Conservation (phyloP, 1,284 basidiomycete genomes). For the Trametes sp. region DNA sequence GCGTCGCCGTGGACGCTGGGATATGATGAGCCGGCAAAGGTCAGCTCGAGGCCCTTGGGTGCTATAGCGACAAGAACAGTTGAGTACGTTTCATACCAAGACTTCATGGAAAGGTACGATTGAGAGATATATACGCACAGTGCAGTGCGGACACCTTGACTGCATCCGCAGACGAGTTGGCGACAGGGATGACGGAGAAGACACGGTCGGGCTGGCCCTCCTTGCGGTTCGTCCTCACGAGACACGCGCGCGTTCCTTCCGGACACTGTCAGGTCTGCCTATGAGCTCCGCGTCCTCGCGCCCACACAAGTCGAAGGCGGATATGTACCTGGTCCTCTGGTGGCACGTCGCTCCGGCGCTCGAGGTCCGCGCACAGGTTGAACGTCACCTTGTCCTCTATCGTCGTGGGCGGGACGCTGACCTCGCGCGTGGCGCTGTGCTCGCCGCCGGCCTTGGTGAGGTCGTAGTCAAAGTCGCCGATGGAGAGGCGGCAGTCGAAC, state of each 20-base stretch:
- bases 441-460: conserved; percentile 60
- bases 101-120: neutral
- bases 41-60: conserved; percentile 65
- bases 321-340: conserved; percentile 73
- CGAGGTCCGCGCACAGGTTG: conserved; percentile 65
- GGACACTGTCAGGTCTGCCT: conserved; percentile 60
- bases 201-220: conserved; percentile 59
- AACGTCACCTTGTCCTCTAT: conserved; percentile 49
- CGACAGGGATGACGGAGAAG: conserved; percentile 71
- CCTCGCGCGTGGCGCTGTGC: conserved; percentile 50
- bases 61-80: conserved; percentile 20
- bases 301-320: neutral
- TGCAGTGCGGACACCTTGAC: conserved; percentile 50
- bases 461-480: conserved; percentile 63
- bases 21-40: conserved; percentile 68
- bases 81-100: neutral
- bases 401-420: conserved; percentile 48
- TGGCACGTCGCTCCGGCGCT: conserved; percentile 52
- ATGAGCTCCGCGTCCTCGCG: conserved; percentile 14
- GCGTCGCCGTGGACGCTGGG: conserved; percentile 49
- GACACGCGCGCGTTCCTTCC: conserved; percentile 71
- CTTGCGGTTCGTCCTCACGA: conserved; percentile 72
- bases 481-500: conserved; percentile 63
- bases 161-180: conserved; percentile 52
- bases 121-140: conserved; percentile 45